A percentile compares a stretch with the other conserved stretches of the same genome.
These are phyloP conservation scores for Scortechinia acanthostroma DNA, from an alignment of 2,329 filamentous ascomycete genomes.

Conservation along the genomic window DNA sequence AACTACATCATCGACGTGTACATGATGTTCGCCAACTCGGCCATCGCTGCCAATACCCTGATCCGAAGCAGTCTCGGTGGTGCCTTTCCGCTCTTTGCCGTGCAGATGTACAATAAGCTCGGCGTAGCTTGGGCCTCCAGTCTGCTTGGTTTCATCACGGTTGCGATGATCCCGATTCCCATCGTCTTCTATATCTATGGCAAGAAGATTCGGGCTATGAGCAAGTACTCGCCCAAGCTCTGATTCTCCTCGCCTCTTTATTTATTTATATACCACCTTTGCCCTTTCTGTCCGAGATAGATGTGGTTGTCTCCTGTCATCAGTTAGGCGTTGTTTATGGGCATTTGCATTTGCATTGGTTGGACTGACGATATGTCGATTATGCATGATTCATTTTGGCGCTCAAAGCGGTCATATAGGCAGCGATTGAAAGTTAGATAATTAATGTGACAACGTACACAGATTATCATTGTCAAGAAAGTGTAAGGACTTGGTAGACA, in stretches of 20 bases:
- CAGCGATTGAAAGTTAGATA: too few relatives aligned
- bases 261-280: too few relatives aligned
- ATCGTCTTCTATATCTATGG: conserved; percentile 26
- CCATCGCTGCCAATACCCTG: conserved; percentile 9
- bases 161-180: conserved; percentile 23
- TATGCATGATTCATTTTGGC: too few relatives aligned
- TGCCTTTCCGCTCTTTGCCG: conserved; percentile 16
- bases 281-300: too few relatives aligned
- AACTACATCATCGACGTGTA: conserved; percentile 37
- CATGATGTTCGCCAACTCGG: conserved; percentile 8
- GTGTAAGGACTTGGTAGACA: too few relatives aligned
- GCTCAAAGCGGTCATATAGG: too few relatives aligned
- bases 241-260: not conserved
- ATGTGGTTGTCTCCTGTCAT: too few relatives aligned
- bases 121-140: conserved; percentile 24
- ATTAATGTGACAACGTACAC: too few relatives aligned
- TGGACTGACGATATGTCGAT: too few relatives aligned
- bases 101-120: conserved; percentile 17
- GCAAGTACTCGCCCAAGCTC: conserved; percentile 3
- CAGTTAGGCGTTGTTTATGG: too few relatives aligned
- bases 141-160: conserved; percentile 23
- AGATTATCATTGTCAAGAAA: too few relatives aligned
- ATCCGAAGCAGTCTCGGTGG: conserved; percentile 11
- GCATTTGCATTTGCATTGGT: too few relatives aligned
- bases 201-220: conserved; percentile 9